These are phyloP conservation scores for Boletus speciosus DNA, from an alignment of 768 basidiomycete species.

Conservation along the genomic window DNA sequence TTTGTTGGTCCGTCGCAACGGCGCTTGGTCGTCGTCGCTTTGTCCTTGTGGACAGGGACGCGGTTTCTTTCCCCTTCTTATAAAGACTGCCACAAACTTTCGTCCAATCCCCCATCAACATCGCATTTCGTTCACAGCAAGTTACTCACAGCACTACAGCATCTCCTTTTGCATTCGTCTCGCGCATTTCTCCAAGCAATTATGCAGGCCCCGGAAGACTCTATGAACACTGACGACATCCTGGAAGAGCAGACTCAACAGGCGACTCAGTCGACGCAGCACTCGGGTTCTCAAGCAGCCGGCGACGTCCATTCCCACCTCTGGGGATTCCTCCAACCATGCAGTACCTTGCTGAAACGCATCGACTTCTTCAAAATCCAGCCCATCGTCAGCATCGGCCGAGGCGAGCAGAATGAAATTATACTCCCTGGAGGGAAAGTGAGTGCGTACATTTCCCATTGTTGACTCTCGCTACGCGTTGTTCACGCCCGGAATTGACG, in stretches of 20 bases:
- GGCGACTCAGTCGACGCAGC: slow-evolving; percentile 40
- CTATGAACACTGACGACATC: slow-evolving; percentile 25
- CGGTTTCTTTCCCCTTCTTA: slow-evolving; percentile 2
- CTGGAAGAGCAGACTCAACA: slow-evolving; percentile 36
- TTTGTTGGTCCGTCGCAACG: slow-evolving; percentile 10
- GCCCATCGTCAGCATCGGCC: slow-evolving; percentile 51
- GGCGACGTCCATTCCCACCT: slow-evolving; percentile 36
- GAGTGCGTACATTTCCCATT: slow-evolving; percentile 45
- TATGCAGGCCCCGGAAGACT: slow-evolving; percentile 22
- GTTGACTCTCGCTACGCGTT: slow-evolving; percentile 10
- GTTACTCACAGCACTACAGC: not conserved
- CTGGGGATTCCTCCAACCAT: slow-evolving; percentile 73
- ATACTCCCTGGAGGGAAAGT: slow-evolving; percentile 69
- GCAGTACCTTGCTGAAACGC: slow-evolving; percentile 46
- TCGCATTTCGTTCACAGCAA: not conserved
- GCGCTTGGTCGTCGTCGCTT: slow-evolving; percentile 4
- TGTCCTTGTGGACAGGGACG: slow-evolving; percentile 20
- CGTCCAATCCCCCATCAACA: not conserved
- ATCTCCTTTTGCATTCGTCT: not conserved
- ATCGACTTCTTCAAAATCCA: slow-evolving; percentile 61
- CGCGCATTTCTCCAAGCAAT: not conserved
- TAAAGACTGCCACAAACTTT: slow-evolving; percentile 15
- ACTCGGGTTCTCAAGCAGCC: slow-evolving; percentile 27
- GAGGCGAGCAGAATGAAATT: slow-evolving; percentile 45
- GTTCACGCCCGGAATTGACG: slow-evolving; percentile 17